These are phyloP conservation scores for Termitomyces sp. DNA, from an alignment of 1,284 basidiomycete species.

Conservation along the genomic window DNA sequence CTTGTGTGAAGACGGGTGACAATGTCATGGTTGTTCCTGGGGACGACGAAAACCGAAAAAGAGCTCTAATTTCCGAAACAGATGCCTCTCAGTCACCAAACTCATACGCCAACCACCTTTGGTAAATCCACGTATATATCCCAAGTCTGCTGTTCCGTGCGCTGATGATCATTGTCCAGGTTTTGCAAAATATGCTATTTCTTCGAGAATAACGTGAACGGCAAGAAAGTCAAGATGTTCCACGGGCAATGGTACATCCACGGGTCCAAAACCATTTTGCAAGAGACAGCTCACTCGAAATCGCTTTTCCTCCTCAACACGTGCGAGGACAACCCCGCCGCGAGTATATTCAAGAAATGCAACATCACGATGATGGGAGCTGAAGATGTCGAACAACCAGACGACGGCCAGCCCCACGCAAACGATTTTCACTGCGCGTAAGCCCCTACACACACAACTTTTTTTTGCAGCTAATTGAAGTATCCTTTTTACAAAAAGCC, in stretches of 20 bases:
- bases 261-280: conserved; percentile 58
- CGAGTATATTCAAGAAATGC: conserved; percentile 52
- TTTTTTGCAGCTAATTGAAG: conserved; percentile 5
- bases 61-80: conserved; percentile 31
- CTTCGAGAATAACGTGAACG: conserved; percentile 34
- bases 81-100: conserved; percentile 36
- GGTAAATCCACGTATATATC: conserved; percentile 33
- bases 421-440: conserved; percentile 56
- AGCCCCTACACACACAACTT: conserved; percentile 11
- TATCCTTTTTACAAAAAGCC: conserved; percentile 21
- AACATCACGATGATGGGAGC: conserved; percentile 37
- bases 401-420: conserved; percentile 31
- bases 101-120: conserved; percentile 45
- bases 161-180: conserved; percentile 31
- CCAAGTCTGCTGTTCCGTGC: background rate
- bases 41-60: conserved; percentile 33
- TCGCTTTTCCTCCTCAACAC: conserved; percentile 46
- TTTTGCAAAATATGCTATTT: conserved; percentile 61
- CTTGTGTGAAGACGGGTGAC: conserved; percentile 45
- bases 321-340: conserved; percentile 47
- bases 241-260: conserved; percentile 66
- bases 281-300: conserved; percentile 58
- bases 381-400: conserved; percentile 39
- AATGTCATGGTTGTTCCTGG: conserved; percentile 55
- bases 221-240: conserved; percentile 36